Percentiles rank a stretch among this genome's conserved stretches.
phyloP scores from a whole-genome alignment of 2,329 filamentous ascomycete species.

The Sphaerostilbella broomeana region DNA sequence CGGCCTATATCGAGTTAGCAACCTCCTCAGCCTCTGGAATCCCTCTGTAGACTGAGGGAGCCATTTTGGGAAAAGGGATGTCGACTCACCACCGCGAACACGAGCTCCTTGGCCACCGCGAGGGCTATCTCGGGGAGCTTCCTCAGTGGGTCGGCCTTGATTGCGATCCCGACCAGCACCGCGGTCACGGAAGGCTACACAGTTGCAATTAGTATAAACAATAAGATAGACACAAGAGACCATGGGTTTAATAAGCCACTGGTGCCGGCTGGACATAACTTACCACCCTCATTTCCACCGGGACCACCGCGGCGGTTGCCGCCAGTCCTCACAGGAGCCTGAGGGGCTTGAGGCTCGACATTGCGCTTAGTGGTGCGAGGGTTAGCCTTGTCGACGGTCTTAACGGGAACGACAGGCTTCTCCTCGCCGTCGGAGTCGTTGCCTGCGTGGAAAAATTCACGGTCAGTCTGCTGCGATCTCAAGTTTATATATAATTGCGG shows the following conservation, averaged over 20 bases:
- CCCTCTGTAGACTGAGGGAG: not conserved
- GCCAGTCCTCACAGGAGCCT: slow-evolving; percentile 48
- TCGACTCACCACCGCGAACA: slow-evolving; percentile 48
- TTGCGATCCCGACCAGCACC: slow-evolving; percentile 75
- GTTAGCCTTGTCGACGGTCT: slow-evolving; percentile 79
- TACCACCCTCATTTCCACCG: slow-evolving; percentile 82
- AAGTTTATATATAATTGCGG: slow-evolving; percentile 12
- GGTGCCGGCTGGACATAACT: slow-evolving; percentile 29
- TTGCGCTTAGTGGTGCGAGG: slow-evolving; percentile 78
- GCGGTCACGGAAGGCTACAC: slow-evolving; percentile 80
- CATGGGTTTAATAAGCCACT: too few relatives aligned
- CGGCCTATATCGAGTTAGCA: slow-evolving; percentile 35
- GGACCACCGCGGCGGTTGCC: slow-evolving; percentile 47
- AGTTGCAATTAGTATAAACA: slow-evolving; percentile 9
- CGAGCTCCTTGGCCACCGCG: slow-evolving; percentile 60
- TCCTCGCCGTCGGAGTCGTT: slow-evolving; percentile 55
- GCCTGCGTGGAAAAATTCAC: slow-evolving; percentile 33
- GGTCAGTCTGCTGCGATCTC: slow-evolving; percentile 12
- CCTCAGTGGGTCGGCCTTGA: slow-evolving; percentile 71
- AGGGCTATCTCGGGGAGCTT: slow-evolving; percentile 48
- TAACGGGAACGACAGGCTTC: slow-evolving; percentile 76
- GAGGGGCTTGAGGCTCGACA: slow-evolving; percentile 65
- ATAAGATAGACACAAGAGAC: too few relatives aligned
- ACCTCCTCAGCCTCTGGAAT: not conserved
- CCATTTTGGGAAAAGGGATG: not conserved